A percentile compares a stretch with the other conserved stretches of the same genome.
These are phyloP conservation scores for Podospora comata DNA, from an alignment of 495 filamentous ascomycete species.

Conservation along the genomic window DNA sequence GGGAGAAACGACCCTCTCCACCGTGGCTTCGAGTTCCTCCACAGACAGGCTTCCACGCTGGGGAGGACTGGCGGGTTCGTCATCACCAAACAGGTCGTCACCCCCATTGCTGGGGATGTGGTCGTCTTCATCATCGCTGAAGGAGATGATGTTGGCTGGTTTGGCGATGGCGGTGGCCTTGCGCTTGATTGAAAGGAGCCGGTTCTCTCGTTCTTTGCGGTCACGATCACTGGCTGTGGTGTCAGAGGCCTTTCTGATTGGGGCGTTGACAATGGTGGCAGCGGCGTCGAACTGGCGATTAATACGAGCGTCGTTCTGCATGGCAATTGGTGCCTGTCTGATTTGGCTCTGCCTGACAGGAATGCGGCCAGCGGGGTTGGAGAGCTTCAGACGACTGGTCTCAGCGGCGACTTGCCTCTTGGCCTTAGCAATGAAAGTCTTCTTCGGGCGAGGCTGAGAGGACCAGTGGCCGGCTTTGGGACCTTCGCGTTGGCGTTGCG, in stretches of 20 bases:
- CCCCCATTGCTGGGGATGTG: not conserved
- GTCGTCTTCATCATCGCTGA: slow-evolving; percentile 25
- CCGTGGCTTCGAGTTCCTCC: not conserved
- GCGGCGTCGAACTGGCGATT: slow-evolving; percentile 26
- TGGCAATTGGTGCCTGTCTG: slow-evolving; percentile 34
- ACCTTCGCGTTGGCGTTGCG: not conserved
- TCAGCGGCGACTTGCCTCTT: slow-evolving; percentile 10
- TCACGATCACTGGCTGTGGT: slow-evolving; percentile 2
- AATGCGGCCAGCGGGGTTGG: slow-evolving; percentile 26
- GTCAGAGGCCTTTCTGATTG: not conserved
- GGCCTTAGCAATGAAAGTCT: slow-evolving; percentile 23
- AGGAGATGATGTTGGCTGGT: slow-evolving; percentile 20
- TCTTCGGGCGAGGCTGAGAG: slow-evolving; percentile 11
- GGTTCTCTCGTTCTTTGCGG: slow-evolving; percentile 25
- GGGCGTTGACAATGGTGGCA: slow-evolving; percentile 10
- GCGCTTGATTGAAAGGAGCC: slow-evolving; percentile 31
- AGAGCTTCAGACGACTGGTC: slow-evolving; percentile 14
- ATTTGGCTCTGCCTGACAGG: slow-evolving; percentile 34
- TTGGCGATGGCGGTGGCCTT: not conserved
- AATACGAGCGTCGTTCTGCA: slow-evolving; percentile 37
- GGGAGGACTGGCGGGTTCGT: not conserved
- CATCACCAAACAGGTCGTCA: slow-evolving; percentile 14
- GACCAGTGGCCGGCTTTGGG: slow-evolving; percentile 7
- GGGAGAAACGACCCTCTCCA: not conserved
- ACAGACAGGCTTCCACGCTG: not conserved